A percentile compares a stretch with the other conserved stretches of the same genome.
Evolutionary conservation across 169 alveolate genomes (phyloP).

Genomic region (Plasmodium malariae): DNA sequence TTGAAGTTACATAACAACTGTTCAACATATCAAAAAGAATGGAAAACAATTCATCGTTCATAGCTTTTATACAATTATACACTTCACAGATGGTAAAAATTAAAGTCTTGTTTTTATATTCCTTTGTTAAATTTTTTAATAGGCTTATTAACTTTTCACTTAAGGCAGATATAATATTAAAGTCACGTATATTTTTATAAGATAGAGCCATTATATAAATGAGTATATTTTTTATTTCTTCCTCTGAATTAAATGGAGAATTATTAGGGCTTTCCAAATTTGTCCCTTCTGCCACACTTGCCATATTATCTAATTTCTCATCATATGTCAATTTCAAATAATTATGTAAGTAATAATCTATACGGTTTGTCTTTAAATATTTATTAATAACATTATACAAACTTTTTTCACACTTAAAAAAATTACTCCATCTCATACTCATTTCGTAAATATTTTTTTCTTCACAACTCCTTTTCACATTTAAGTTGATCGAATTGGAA

Average conservation of each 20-base stretch:
- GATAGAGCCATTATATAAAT: constrained; percentile 39
- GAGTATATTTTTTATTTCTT: constrained; percentile 19
- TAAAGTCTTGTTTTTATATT: constrained; percentile 16
- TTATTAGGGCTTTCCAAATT: not conserved
- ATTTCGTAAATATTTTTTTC: constrained; percentile 19
- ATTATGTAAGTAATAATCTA: constrained; percentile 35
- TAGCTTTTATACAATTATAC: constrained; percentile 34
- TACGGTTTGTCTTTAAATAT: constrained; percentile 43
- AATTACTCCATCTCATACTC: constrained; percentile 28
- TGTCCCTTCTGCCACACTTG: not conserved
- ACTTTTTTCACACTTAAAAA: constrained; percentile 65
- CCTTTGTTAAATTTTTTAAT: not conserved
- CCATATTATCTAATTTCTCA: not conserved
- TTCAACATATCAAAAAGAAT: constrained; percentile 28
- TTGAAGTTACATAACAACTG: constrained; percentile 1
- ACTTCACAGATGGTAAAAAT: constrained; percentile 27
- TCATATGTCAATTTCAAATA: not conserved
- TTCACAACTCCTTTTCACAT: not conserved
- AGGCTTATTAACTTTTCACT: constrained; percentile 36
- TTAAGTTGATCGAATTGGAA: constrained; percentile 11
- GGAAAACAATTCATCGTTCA: constrained; percentile 48
- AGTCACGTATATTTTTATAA: constrained; percentile 31
- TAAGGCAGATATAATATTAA: constrained; percentile 15
- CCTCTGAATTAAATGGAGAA: constrained; percentile 6
- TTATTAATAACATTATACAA: constrained; percentile 39